Conservation (phyloP, 768 basidiomycete species). For the Mycena albidolilacea region DNA sequence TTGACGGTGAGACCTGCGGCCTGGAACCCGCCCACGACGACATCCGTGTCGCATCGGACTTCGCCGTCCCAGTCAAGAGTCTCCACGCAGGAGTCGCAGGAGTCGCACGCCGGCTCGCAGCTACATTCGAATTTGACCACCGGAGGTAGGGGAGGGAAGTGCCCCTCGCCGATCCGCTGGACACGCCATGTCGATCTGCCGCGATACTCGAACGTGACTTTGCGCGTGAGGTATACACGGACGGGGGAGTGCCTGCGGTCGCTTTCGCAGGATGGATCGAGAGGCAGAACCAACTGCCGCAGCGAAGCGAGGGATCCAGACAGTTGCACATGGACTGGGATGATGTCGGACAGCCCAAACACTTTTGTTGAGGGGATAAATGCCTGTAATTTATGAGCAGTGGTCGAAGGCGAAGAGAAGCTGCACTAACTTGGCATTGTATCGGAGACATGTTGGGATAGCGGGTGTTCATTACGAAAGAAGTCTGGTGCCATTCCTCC, state of each 20-base stretch:
- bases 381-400: neutral
- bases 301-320: conserved; percentile 15
- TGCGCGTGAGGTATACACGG: conserved; percentile 22
- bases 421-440: conserved; percentile 20
- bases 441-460: neutral
- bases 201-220: conserved; percentile 8
- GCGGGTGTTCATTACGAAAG: conserved; percentile 13
- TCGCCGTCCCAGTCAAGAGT: conserved; percentile 28
- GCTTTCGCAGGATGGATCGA: neutral
- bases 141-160: conserved; percentile 16
- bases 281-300: neutral
- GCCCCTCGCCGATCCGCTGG: conserved; percentile 23
- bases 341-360: conserved; percentile 21
- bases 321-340: conserved; percentile 22
- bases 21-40: conserved; percentile 23
- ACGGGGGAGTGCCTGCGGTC: neutral
- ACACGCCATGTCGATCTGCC: conserved; percentile 20
- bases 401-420: neutral
- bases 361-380: conserved; percentile 32
- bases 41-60: neutral
- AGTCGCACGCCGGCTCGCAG: conserved; percentile 2
- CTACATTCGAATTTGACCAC: conserved; percentile 15
- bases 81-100: conserved; percentile 1
- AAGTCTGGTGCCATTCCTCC: conserved; percentile 24
- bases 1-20: conserved; percentile 26